Base-by-base conservation (phyloP, 2,329 filamentous ascomycete species). In the Daldinia sp. region DNA sequence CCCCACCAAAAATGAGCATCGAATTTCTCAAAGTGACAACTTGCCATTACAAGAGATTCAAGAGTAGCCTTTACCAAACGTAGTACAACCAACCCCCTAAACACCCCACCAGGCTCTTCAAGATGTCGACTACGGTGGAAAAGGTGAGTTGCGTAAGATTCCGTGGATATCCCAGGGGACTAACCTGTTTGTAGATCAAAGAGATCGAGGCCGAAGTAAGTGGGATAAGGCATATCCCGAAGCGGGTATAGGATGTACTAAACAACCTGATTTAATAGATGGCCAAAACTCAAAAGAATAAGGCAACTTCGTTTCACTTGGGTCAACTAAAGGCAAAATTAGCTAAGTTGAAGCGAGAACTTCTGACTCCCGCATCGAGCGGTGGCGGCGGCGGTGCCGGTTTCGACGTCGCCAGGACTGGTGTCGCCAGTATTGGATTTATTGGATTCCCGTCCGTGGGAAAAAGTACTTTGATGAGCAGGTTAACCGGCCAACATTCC, bases 391-490 rank as follows among this genome's bases (percentile, higher is more conserved):
- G 91, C 59, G 93, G 91, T 76, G 82, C 90, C 64, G 95, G 95
- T 61, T 99, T 99, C 83, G 95, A 99, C 82, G 95, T 99, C 68
- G 95, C 95, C 65, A 90, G 95, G 78, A 99, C 95, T 52, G 95
- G 95, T 83, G 95, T 98, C 68, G 95, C 95, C 69, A 96, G 92
- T 83, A 89, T 99, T 74, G 94, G 94, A 41, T 98, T 98, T 80
- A 97, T 98, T 75, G 95, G 95, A 29, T 99, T 99, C 75, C 95
- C 95, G 1, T 99, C 95, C 1, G 95, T 99, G 66, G 95, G 95
- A 65, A 99, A 99, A 82, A 97, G 93, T 85, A 99, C 95, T 51
- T 84, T 99, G 73, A 97, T 99, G 94, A 97, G 90, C 76, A 88
- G 84, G 74, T 81, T 99, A 76, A 99, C 95, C 41, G 95, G 95